Evolutionary conservation across 164 flowering plant species (phyloP).

Genomic region (Liriodendron chinense): DNA sequence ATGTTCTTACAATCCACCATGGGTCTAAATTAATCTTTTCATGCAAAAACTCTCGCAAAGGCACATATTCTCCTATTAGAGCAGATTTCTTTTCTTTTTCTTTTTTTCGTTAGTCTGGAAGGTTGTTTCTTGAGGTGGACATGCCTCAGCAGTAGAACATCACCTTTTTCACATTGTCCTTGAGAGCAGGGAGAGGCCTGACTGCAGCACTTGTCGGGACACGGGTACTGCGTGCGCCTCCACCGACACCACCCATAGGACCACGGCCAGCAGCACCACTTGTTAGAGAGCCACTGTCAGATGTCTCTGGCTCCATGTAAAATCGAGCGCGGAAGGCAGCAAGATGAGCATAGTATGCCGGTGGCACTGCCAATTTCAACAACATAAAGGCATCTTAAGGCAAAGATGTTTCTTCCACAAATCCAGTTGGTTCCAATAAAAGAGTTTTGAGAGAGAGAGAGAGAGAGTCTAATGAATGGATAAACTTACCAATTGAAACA

Average conservation of each 20-base stretch:
- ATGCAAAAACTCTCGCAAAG: too few species aligned
- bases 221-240: slow-evolving; percentile 41
- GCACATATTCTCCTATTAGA: too few species aligned
- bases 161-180: slow-evolving; percentile 71
- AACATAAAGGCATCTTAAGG: background rate
- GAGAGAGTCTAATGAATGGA: background rate
- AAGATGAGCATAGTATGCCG: slow-evolving; percentile 80
- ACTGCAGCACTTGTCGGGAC: slow-evolving; percentile 48
- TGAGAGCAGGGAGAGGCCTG: slow-evolving; percentile 65
- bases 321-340: slow-evolving; percentile 82
- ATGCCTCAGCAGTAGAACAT: slow-evolving; percentile 65
- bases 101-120: too few species aligned
- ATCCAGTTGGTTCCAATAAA: background rate
- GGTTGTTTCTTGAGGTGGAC: background rate
- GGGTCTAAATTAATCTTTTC: too few species aligned
- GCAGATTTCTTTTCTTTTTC: too few species aligned
- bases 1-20: too few species aligned
- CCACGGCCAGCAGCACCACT: slow-evolving; percentile 54
- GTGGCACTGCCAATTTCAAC: slow-evolving; percentile 51
- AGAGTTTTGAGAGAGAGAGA: background rate
- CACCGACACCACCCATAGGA: slow-evolving; percentile 22
- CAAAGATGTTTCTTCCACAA: background rate
- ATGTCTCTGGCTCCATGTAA: slow-evolving; percentile 81
- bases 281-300: slow-evolving; percentile 66
- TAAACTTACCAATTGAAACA: slow-evolving; percentile 65